Conservation (phyloP, 2,329 filamentous ascomycete genomes). For the Phoma sp. region DNA sequence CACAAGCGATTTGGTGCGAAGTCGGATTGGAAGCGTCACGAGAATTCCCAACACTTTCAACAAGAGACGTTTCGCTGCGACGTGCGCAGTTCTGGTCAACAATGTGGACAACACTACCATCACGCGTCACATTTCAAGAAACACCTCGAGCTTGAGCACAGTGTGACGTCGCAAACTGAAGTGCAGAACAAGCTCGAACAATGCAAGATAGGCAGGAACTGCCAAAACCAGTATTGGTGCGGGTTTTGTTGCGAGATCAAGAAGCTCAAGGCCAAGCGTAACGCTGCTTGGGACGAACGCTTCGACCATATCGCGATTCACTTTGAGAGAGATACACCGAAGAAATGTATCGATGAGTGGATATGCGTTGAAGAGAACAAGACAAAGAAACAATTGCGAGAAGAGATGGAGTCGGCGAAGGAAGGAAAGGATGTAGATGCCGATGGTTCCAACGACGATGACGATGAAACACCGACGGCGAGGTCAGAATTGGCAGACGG, state of each 20-base stretch:
- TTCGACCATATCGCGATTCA: slow-evolving; percentile 81
- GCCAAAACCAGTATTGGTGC: slow-evolving; percentile 79
- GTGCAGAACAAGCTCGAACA: slow-evolving; percentile 56
- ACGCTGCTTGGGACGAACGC: slow-evolving; percentile 66
- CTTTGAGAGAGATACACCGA: slow-evolving; percentile 62
- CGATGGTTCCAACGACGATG: neutral
- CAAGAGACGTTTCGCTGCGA: slow-evolving; percentile 76
- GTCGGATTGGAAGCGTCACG: slow-evolving; percentile 93
- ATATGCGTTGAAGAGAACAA: slow-evolving; percentile 49
- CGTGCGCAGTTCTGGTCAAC: neutral
- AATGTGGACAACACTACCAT: slow-evolving; percentile 67
- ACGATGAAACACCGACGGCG: neutral
- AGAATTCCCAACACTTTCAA: slow-evolving; percentile 78
- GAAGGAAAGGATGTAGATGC: slow-evolving; percentile 4
- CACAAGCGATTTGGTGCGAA: slow-evolving; percentile 84
- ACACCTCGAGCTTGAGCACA: slow-evolving; percentile 67
- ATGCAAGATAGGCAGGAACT: slow-evolving; percentile 70
- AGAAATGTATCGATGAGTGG: slow-evolving; percentile 65
- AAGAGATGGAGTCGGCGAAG: slow-evolving; percentile 33
- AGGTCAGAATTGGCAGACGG: too few relatives aligned
- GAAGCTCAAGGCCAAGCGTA: slow-evolving; percentile 56
- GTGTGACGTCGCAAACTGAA: slow-evolving; percentile 33
- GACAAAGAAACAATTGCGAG: slow-evolving; percentile 39
- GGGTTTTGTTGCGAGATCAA: slow-evolving; percentile 76
- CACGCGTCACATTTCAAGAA: slow-evolving; percentile 65